Percentiles rank a stretch among this genome's conserved stretches.
Conservation (phyloP, 2,329 filamentous ascomycete species). For the Phialocephala sp. region DNA sequence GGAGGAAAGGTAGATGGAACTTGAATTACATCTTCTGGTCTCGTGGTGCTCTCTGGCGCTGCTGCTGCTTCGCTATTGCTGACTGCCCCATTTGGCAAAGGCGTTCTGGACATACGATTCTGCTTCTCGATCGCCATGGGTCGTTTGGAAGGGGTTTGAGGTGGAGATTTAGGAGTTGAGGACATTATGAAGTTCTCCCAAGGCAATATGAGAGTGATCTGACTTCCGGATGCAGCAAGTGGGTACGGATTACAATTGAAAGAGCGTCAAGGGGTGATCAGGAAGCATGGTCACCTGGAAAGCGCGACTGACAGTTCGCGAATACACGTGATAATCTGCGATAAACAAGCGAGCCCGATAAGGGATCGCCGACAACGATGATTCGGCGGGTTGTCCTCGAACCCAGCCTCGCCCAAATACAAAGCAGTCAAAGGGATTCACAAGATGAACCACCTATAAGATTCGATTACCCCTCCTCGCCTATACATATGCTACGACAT, state of each 20-base stretch:
- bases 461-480: slow-evolving; percentile 5
- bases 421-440: slow-evolving; percentile 10
- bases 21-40: slow-evolving; percentile 11
- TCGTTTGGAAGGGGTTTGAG: slow-evolving; percentile 25
- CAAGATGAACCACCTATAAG: slow-evolving; percentile 24
- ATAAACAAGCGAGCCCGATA: slow-evolving; percentile 5
- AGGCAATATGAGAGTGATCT: not conserved
- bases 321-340: not conserved
- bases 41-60: not conserved
- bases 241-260: not conserved
- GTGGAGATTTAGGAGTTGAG: slow-evolving; percentile 20
- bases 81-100: slow-evolving; percentile 12
- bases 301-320: slow-evolving; percentile 7
- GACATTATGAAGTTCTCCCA: slow-evolving; percentile 25
- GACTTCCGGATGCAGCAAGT: not conserved
- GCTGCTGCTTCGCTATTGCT: not conserved
- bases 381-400: slow-evolving; percentile 5
- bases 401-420: slow-evolving; percentile 6
- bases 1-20: slow-evolving; percentile 18
- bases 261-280: not conserved
- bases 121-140: slow-evolving; percentile 26
- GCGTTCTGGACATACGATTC: slow-evolving; percentile 10
- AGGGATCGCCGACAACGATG: not conserved
- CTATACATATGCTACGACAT: slow-evolving; percentile 24
- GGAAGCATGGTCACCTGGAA: not conserved